phyloP scores from a whole-genome alignment of 345 rosid genomes.

The Ceriops tagal region DNA sequence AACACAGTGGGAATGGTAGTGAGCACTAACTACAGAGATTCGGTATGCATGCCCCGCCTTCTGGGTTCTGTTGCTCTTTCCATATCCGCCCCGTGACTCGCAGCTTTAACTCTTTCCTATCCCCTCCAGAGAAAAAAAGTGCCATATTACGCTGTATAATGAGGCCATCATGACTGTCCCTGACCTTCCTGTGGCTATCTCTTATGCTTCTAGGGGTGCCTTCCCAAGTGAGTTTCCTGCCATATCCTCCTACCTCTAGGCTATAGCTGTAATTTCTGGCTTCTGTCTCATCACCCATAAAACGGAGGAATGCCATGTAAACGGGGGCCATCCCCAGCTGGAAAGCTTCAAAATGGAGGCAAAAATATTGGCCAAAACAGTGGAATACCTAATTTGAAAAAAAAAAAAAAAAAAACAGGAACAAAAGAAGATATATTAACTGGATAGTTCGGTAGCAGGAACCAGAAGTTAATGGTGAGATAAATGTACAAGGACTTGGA shows the following conservation, averaged over 20 bases:
- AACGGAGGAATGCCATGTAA: slow-evolving; percentile 90
- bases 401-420: slow-evolving; percentile 14
- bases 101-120: slow-evolving; percentile 87
- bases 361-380: slow-evolving; percentile 92
- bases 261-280: slow-evolving; percentile 89
- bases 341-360: slow-evolving; percentile 97
- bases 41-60: slow-evolving; percentile 84
- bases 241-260: slow-evolving; percentile 92
- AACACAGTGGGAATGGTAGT: not conserved
- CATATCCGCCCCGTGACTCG: slow-evolving; percentile 90
- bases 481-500: not conserved
- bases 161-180: slow-evolving; percentile 92
- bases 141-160: slow-evolving; percentile 92
- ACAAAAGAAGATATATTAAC: slow-evolving; percentile 13
- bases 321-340: slow-evolving; percentile 97
- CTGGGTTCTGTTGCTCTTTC: slow-evolving; percentile 89
- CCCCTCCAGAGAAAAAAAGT: slow-evolving; percentile 94
- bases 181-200: slow-evolving; percentile 89
- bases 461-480: not conserved
- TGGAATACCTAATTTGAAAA: slow-evolving; percentile 59
- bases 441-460: not conserved
- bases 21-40: slow-evolving; percentile 61
- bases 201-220: slow-evolving; percentile 86
- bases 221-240: slow-evolving; percentile 88
- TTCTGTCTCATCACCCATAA: slow-evolving; percentile 91